These are phyloP conservation scores for Circinella minor DNA, from an alignment of 371 early-diverging fungal species.

Conservation along the genomic window DNA sequence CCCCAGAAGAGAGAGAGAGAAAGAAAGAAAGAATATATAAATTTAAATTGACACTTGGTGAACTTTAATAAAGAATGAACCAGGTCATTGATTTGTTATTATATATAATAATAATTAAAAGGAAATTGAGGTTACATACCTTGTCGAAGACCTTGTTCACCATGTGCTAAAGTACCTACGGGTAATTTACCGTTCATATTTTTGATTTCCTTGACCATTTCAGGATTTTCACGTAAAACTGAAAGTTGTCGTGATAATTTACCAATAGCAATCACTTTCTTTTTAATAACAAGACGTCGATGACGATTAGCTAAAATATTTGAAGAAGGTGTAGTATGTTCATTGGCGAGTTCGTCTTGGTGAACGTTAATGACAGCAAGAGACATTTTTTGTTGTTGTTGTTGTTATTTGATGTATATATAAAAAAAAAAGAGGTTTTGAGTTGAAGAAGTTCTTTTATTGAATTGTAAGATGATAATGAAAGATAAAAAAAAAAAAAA, in stretches of 20 bases:
- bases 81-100: neutral
- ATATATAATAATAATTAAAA: neutral
- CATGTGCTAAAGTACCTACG: slow-evolving; percentile 33
- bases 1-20: too few species aligned
- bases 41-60: slow-evolving; percentile 11
- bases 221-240: slow-evolving; percentile 40
- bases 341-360: slow-evolving; percentile 26
- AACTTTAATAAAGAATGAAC: slow-evolving; percentile 6
- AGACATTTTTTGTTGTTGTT: slow-evolving; percentile 20
- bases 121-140: slow-evolving; percentile 24
- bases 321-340: slow-evolving; percentile 6
- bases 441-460: too few species aligned
- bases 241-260: slow-evolving; percentile 38
- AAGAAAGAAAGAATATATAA: neutral
- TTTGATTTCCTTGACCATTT: slow-evolving; percentile 44
- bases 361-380: slow-evolving; percentile 29
- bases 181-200: slow-evolving; percentile 37
- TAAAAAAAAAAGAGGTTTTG: slow-evolving; percentile 6
- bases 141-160: slow-evolving; percentile 42
- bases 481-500: neutral
- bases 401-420: neutral
- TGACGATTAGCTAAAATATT: slow-evolving; percentile 18
- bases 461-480: neutral
- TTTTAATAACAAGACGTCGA: slow-evolving; percentile 46
- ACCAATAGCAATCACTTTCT: slow-evolving; percentile 50